Conservation (phyloP, 768 basidiomycete genomes). For the Chiua virens region DNA sequence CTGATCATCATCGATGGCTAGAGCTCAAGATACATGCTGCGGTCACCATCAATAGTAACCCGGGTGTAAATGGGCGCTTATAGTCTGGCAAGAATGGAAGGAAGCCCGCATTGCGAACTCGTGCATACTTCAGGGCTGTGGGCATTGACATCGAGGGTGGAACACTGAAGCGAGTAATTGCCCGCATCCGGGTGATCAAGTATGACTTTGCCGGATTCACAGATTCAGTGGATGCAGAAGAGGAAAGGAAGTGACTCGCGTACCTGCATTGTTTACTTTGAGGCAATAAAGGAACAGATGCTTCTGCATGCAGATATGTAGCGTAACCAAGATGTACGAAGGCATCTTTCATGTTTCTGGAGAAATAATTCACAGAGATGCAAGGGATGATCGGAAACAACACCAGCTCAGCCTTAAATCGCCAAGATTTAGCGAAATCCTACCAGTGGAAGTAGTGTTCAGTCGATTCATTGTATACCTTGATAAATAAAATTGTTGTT, state of each 20-base stretch:
- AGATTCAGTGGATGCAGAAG: background rate
- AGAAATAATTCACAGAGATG: too few species aligned
- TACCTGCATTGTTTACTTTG: background rate
- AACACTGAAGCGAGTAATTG: too few species aligned
- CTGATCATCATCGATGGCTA: slow-evolving; percentile 3
- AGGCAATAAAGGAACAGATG: slow-evolving; percentile 11
- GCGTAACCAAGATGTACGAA: too few species aligned
- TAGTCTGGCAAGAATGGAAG: slow-evolving; percentile 10
- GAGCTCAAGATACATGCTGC: slow-evolving; percentile 16
- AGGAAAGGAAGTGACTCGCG: background rate
- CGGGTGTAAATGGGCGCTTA: background rate
- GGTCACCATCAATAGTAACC: slow-evolving; percentile 5
- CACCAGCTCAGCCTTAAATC: too few species aligned
- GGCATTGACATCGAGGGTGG: too few species aligned
- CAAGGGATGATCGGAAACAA: too few species aligned
- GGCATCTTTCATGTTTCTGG: too few species aligned
- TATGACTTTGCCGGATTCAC: background rate
- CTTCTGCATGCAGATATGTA: background rate
- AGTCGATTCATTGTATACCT: too few species aligned
- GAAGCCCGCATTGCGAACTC: slow-evolving; percentile 1
- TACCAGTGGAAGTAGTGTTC: too few species aligned
- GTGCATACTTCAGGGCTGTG: background rate
- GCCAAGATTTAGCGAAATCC: too few species aligned
- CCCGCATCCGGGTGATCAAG: too few species aligned
- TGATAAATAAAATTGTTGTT: too few species aligned